These are phyloP conservation scores for Ascochyta rabiei DNA, from an alignment of 2,329 filamentous ascomycete genomes.

Conservation along the genomic window DNA sequence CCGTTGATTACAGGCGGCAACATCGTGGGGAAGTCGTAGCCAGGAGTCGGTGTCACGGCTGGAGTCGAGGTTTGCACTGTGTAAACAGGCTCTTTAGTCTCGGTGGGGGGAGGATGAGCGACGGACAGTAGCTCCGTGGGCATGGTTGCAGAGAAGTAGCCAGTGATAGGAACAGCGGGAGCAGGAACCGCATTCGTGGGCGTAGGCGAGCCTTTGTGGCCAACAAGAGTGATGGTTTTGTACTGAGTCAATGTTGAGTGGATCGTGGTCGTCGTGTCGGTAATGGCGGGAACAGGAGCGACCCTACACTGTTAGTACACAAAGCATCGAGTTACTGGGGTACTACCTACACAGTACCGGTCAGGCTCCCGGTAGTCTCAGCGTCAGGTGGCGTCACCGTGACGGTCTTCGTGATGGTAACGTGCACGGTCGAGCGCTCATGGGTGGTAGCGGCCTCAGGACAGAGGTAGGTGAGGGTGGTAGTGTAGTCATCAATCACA, in stretches of 20 bases:
- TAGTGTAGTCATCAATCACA: conserved; percentile 23
- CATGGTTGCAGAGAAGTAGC: conserved; percentile 3
- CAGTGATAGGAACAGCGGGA: neutral
- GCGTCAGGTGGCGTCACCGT: conserved; percentile 17
- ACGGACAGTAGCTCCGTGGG: conserved; percentile 1
- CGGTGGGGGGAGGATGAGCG: neutral
- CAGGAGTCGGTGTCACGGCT: neutral
- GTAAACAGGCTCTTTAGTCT: conserved; percentile 1
- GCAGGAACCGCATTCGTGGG: neutral
- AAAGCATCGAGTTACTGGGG: neutral
- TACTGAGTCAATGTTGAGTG: conserved; percentile 21
- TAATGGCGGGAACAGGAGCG: neutral
- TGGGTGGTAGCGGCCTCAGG: conserved; percentile 14
- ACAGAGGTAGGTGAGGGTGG: conserved; percentile 32
- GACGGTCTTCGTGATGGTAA: conserved; percentile 27
- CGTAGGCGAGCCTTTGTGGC: neutral
- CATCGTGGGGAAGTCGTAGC: conserved; percentile 5
- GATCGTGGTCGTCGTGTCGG: conserved; percentile 22
- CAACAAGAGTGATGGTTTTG: conserved; percentile 15
- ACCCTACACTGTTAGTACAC: neutral
- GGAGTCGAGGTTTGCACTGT: conserved; percentile 12
- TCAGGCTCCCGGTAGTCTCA: neutral
- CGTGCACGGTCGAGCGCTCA: conserved; percentile 18
- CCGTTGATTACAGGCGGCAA: conserved; percentile 10
- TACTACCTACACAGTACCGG: neutral